Evolutionary conservation across 2,329 filamentous ascomycete species (phyloP).

Genomic region (Botrytis porri): DNA sequence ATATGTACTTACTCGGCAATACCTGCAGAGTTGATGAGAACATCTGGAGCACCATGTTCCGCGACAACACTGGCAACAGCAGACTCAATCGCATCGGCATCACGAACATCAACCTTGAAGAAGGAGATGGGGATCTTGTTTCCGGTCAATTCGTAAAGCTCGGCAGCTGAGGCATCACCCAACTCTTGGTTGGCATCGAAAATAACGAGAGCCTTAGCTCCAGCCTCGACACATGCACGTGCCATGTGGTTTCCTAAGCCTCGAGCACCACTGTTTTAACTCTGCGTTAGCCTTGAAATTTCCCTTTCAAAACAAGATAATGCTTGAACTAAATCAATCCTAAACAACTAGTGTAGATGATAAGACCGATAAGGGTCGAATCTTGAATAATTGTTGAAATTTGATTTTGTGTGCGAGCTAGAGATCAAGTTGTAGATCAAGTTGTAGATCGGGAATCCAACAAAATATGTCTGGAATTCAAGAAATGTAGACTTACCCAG

Average conservation of each 20-base stretch:
- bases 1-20: conserved; percentile 62
- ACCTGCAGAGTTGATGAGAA: conserved; percentile 76
- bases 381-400: background rate
- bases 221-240: conserved; percentile 71
- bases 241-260: conserved; percentile 79
- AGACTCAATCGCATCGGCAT: conserved; percentile 65
- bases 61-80: conserved; percentile 65
- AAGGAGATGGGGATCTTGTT: conserved; percentile 63
- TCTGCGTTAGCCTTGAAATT: background rate
- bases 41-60: conserved; percentile 66
- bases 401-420: background rate
- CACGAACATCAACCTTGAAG: conserved; percentile 76
- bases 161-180: conserved; percentile 65
- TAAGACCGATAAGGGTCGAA: conserved; percentile 2
- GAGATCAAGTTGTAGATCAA: background rate
- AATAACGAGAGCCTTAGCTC: conserved; percentile 69
- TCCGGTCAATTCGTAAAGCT: conserved; percentile 69
- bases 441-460: background rate
- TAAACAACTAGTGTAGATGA: background rate
- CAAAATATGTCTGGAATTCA: background rate
- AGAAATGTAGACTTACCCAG: conserved; percentile 53
- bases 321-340: background rate
- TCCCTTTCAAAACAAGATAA: background rate
- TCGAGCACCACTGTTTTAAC: conserved; percentile 59
- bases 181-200: conserved; percentile 75